These are phyloP conservation scores for Lasiodiplodia sp. DNA, from an alignment of 2,329 filamentous ascomycete genomes.

Conservation along the genomic window DNA sequence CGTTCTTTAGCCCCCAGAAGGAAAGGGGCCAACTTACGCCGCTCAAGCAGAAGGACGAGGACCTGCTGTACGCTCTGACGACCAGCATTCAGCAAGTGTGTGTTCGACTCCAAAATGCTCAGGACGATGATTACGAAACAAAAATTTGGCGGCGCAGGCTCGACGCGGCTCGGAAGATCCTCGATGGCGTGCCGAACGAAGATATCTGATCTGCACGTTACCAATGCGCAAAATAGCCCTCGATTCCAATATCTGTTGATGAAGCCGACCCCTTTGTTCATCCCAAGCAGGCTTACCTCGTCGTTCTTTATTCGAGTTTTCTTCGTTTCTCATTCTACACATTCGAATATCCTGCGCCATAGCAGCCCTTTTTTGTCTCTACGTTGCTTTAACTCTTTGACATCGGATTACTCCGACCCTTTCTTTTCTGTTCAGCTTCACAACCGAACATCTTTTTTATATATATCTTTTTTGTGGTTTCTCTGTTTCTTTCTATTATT, in stretches of 20 bases:
- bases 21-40: constrained; percentile 31
- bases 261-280: background rate
- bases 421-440: constrained; percentile 29
- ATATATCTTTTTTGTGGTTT: constrained; percentile 10
- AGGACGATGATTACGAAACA: constrained; percentile 59
- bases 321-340: constrained; percentile 5
- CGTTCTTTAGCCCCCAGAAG: constrained; percentile 21
- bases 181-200: constrained; percentile 67
- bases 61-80: constrained; percentile 58
- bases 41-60: constrained; percentile 62
- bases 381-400: constrained; percentile 26
- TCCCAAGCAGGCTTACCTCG: constrained; percentile 14
- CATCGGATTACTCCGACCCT: constrained; percentile 9
- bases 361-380: constrained; percentile 49
- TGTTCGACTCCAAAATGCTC: constrained; percentile 55
- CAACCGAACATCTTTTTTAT: constrained; percentile 11
- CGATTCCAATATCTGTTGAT: constrained; percentile 1
- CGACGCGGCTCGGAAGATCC: constrained; percentile 74
- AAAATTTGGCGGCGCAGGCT: constrained; percentile 73
- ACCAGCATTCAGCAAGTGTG: constrained; percentile 64
- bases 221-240: constrained; percentile 9
- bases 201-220: constrained; percentile 17
- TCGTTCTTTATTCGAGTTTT: constrained; percentile 14
- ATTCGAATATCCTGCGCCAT: background rate
- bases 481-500: constrained; percentile 21